These are phyloP conservation scores for Apiotrichum montevideense DNA, from an alignment of 1,284 basidiomycete species.

Conservation along the genomic window DNA sequence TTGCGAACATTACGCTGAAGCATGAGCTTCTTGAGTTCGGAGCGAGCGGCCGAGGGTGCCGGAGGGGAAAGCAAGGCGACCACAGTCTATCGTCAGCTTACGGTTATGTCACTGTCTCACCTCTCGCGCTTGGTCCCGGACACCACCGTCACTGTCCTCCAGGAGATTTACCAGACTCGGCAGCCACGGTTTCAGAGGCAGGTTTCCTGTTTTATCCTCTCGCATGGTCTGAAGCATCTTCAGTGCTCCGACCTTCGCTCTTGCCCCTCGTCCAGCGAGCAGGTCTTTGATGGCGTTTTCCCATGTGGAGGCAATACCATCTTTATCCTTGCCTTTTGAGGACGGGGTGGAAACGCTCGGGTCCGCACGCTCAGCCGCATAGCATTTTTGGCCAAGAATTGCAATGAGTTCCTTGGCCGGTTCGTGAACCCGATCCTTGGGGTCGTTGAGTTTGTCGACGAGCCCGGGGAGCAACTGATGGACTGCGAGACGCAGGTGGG, in stretches of 20 bases:
- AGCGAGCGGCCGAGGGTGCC: conserved; percentile 74
- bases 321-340: conserved; percentile 61
- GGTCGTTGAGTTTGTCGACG: conserved; percentile 41
- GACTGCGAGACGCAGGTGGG: conserved; percentile 27
- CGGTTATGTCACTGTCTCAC: conserved; percentile 19
- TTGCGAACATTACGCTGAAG: conserved; percentile 76
- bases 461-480: conserved; percentile 32
- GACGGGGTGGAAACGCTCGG: background rate
- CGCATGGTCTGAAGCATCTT: conserved; percentile 50
- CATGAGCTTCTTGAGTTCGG: conserved; percentile 90
- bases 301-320: conserved; percentile 67
- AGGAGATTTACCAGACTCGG: conserved; percentile 72
- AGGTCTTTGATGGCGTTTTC: conserved; percentile 67
- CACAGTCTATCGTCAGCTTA: conserved; percentile 53
- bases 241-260: conserved; percentile 51
- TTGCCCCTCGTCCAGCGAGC: conserved; percentile 71
- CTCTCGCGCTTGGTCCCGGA: conserved; percentile 72
- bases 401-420: conserved; percentile 29
- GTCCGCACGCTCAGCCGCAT: conserved; percentile 19
- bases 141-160: conserved; percentile 83
- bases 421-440: conserved; percentile 37
- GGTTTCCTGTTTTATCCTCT: conserved; percentile 68
- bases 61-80: conserved; percentile 78
- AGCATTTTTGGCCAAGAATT: conserved; percentile 27
- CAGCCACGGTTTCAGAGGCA: conserved; percentile 79